Conservation (phyloP, 371 early-diverging fungal genomes). For the Fennellomyces sp. region DNA sequence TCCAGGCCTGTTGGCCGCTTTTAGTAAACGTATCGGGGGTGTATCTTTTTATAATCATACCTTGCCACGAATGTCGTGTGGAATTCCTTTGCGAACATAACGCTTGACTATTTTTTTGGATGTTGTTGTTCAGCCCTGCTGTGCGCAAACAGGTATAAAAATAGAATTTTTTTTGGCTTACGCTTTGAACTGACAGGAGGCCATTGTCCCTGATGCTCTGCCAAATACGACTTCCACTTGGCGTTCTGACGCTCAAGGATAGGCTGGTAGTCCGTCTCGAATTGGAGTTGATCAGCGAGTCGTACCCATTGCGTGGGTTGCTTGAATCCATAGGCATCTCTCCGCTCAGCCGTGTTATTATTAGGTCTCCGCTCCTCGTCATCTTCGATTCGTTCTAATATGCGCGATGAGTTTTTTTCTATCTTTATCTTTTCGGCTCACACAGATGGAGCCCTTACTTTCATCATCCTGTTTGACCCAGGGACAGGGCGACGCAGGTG, state of each 20-base stretch:
- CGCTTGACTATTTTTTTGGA: slow-evolving; percentile 56
- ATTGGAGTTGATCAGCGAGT: slow-evolving; percentile 43
- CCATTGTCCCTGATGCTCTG: slow-evolving; percentile 48
- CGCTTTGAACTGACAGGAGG: slow-evolving; percentile 54
- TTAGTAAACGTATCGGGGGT: no score
- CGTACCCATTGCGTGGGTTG: slow-evolving; percentile 59
- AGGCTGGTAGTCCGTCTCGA: slow-evolving; percentile 55
- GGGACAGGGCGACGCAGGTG: slow-evolving; percentile 4
- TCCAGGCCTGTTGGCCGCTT: slow-evolving; percentile 64
- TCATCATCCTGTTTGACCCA: not conserved
- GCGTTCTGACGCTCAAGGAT: slow-evolving; percentile 48
- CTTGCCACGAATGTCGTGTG: slow-evolving; percentile 62
- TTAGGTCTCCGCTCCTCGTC: not conserved
- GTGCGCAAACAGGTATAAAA: not conserved
- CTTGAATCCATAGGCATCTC: slow-evolving; percentile 71
- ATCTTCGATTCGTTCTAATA: not conserved
- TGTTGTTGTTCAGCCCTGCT: not conserved
- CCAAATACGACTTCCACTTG: slow-evolving; percentile 57
- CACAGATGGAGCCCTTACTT: slow-evolving; percentile 2
- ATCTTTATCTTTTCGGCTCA: not conserved
- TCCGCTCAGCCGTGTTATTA: not conserved
- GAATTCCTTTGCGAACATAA: slow-evolving; percentile 81
- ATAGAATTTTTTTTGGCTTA: slow-evolving; percentile 21
- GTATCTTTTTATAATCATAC: slow-evolving; percentile 32
- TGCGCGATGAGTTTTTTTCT: not conserved